These are phyloP conservation scores for Asterophora lycoperdoides DNA, from an alignment of 768 basidiomycete species.

Conservation along the genomic window DNA sequence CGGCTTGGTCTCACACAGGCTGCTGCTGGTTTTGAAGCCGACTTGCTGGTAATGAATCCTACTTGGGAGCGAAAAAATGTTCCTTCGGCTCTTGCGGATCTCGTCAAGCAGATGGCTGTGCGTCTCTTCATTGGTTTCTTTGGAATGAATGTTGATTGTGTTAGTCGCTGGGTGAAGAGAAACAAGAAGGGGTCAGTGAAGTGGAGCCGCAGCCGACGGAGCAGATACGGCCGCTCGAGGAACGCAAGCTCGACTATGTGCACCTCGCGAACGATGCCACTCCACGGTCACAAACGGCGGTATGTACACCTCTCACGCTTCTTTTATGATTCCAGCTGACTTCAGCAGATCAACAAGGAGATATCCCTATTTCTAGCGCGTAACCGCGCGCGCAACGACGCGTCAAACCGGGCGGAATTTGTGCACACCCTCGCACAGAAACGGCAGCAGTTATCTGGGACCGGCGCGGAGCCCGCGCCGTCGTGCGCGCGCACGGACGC, in stretches of 20 bases:
- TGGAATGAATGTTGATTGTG: constrained; percentile 4
- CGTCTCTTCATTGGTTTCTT: constrained; percentile 13
- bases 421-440: constrained; percentile 56
- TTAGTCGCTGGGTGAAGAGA: constrained; percentile 23
- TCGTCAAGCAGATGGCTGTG: constrained; percentile 51
- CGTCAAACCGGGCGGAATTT: constrained; percentile 76
- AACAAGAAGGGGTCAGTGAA: constrained; percentile 3
- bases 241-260: constrained; percentile 64
- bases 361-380: constrained; percentile 69
- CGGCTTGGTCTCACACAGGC: constrained; percentile 56
- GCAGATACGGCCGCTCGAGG: constrained; percentile 42
- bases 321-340: constrained; percentile 1
- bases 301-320: constrained; percentile 30
- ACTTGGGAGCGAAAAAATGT: constrained; percentile 61
- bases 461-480: constrained; percentile 17
- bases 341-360: constrained; percentile 58
- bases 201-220: neutral
- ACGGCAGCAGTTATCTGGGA: constrained; percentile 36
- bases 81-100: constrained; percentile 48
- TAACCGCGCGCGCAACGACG: constrained; percentile 68
- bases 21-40: constrained; percentile 59
- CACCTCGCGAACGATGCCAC: constrained; percentile 42
- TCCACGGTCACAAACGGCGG: constrained; percentile 55
- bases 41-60: constrained; percentile 65
- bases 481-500: constrained; percentile 78